Evolutionary conservation across 1,284 basidiomycete genomes (phyloP).

Genomic region (Ceraceosorus bombacis): DNA sequence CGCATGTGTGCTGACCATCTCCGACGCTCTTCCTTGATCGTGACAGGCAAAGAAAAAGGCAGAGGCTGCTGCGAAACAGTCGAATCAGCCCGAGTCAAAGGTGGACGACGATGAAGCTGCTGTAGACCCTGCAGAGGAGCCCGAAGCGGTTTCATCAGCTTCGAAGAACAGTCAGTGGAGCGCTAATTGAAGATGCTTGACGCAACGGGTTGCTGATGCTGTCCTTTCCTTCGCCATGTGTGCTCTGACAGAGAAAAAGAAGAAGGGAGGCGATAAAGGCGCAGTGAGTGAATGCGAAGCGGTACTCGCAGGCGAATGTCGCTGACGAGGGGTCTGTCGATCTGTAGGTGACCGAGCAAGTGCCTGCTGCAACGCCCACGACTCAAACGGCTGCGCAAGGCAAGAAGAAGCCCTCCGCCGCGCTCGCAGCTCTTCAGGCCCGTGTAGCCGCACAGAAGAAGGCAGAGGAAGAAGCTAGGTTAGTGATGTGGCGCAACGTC

Average conservation of each 20-base stretch:
- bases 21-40: too few relatives aligned
- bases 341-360: too few relatives aligned
- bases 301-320: too few relatives aligned
- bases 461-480: constrained; percentile 43
- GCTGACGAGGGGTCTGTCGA: too few relatives aligned
- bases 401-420: constrained; percentile 37
- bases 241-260: constrained; percentile 17
- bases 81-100: constrained; percentile 12
- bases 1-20: too few relatives aligned
- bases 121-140: constrained; percentile 2
- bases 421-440: constrained; percentile 43
- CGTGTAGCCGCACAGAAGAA: constrained; percentile 46
- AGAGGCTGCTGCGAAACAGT: constrained; percentile 40
- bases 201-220: background rate
- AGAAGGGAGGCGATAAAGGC: constrained; percentile 17
- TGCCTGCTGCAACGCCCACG: background rate
- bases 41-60: constrained; percentile 37
- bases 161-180: constrained; percentile 32
- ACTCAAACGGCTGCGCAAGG: constrained; percentile 22
- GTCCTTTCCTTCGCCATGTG: background rate
- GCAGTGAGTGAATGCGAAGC: background rate
- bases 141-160: constrained; percentile 14
- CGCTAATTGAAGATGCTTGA: background rate
- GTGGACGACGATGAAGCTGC: constrained; percentile 1
- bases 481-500: background rate